Evolutionary conservation across 2,329 filamentous ascomycete species (phyloP), one percentile per base, ranked within the genome.

Genomic region (Colletotrichum lindemuthianum): DNA sequence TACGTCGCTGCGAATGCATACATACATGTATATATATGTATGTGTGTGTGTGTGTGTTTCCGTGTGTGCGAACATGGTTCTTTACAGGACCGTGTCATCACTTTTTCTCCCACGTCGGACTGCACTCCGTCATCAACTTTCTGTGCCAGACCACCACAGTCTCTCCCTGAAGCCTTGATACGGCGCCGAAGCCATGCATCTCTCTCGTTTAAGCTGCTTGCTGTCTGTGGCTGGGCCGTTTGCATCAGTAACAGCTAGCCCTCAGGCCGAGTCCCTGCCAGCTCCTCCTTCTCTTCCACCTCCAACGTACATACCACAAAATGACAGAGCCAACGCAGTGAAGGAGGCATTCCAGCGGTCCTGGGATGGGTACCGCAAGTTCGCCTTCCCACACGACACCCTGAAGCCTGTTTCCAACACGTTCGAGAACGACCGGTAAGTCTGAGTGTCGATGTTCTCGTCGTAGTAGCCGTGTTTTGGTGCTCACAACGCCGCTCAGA

Each of bases 361-460:
- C 2, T 94, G 91, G 90, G 77, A 88, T 63, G 90, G 89, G 2
- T 95, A 95, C 74, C 85, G 87, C 71, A 79, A 86, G 76, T 87
- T 92, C 76, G 92, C 92, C 0, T 94, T 92, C 67, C 91, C 90
- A 1, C 86, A 92, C 69, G 92, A 96, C 74, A 91, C 92, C 48
- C 79, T 96, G 9, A 82, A 81, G 66, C 92, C 93, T 0, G 81
- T 92, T 12, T 85, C 83, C 44, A 92, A 92, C 69, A 77, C 76
- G 1, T 90, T 79, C 65, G 81, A 82, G 24, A 88, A 97, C 74
- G 91, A 92, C 59, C 85, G 91, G 91, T 92, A 78, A 68, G 80
- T 24, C 7, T 48, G 9, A 13, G 36, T 11, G 47, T 12, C 10
- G 12, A 7, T 44, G 15, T 36, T 16, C 8, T 24, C 16, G 43